Evolutionary conservation across 106 monocot species (phyloP).

Genomic region (Dendrobium nobile): DNA sequence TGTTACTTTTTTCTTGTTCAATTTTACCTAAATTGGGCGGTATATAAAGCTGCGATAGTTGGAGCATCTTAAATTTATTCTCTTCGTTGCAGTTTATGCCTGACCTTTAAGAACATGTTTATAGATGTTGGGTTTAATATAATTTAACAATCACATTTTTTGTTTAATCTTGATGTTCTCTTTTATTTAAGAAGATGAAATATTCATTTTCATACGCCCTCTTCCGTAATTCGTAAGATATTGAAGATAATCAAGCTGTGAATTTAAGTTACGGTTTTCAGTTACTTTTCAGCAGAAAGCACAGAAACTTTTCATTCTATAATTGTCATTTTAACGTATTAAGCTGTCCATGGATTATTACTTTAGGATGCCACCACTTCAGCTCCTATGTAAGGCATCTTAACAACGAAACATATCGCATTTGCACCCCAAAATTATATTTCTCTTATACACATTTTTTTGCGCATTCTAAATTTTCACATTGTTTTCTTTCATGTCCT

Average conservation of each 20-base stretch:
- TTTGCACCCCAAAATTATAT: neutral
- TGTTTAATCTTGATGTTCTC: too few relatives aligned
- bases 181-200: too few relatives aligned
- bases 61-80: too few relatives aligned
- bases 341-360: neutral
- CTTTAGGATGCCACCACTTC: neutral
- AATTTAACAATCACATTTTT: too few relatives aligned
- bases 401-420: neutral
- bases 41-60: too few relatives aligned
- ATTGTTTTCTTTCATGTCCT: neutral
- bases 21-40: too few relatives aligned
- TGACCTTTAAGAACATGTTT: too few relatives aligned
- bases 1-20: too few relatives aligned
- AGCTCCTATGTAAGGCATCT: neutral
- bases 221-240: neutral
- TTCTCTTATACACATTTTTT: neutral
- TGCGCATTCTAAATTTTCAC: neutral
- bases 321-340: neutral
- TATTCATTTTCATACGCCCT: neutral
- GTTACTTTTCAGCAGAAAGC: neutral
- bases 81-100: too few relatives aligned
- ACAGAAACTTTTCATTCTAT: neutral
- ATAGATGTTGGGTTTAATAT: too few relatives aligned
- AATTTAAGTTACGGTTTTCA: neutral
- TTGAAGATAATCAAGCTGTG: neutral